Evolutionary conservation across 1,139 yeast genomes (phyloP).

Genomic region (Magnusiomyces tetraspermus): DNA sequence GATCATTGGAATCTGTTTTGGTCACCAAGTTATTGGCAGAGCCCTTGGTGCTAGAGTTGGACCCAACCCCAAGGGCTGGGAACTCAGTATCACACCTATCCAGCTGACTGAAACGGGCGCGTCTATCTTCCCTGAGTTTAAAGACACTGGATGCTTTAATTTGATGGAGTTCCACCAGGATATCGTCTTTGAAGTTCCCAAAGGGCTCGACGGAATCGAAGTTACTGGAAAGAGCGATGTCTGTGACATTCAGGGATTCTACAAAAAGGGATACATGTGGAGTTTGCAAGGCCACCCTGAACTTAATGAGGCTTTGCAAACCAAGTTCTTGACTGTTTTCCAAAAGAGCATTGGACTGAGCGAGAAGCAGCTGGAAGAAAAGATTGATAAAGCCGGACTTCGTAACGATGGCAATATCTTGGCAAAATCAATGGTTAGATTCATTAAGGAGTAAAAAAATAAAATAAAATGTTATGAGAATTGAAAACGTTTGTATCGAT

Average conservation of each 20-base stretch:
- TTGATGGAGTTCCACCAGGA: conserved; percentile 67
- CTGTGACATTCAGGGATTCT: conserved; percentile 59
- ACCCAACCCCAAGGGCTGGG: conserved; percentile 61
- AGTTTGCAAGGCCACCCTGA: conserved; percentile 93
- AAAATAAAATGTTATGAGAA: neutral
- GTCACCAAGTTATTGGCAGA: conserved; percentile 69
- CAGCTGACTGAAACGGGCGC: conserved; percentile 35
- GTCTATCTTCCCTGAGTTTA: conserved; percentile 31
- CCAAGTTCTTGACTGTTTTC: conserved; percentile 20
- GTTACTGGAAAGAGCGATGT: conserved; percentile 38
- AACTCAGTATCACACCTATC: conserved; percentile 52
- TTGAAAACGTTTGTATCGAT: neutral
- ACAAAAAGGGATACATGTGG: conserved; percentile 39
- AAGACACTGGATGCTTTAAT: conserved; percentile 20
- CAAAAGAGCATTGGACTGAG: conserved; percentile 18
- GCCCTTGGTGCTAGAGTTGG: conserved; percentile 55
- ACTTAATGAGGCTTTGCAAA: conserved; percentile 40
- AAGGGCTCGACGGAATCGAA: conserved; percentile 28
- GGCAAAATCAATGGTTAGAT: conserved; percentile 28
- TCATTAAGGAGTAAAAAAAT: conserved; percentile 18
- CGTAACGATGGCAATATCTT: conserved; percentile 28
- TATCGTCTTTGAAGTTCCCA: conserved; percentile 44
- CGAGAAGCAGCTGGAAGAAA: conserved; percentile 22
- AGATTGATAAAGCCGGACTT: conserved; percentile 15
- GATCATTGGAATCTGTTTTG: conserved; percentile 64